Conservation (phyloP, 1,139 yeast species). For the Groenewaldozyma auringiensis region DNA sequence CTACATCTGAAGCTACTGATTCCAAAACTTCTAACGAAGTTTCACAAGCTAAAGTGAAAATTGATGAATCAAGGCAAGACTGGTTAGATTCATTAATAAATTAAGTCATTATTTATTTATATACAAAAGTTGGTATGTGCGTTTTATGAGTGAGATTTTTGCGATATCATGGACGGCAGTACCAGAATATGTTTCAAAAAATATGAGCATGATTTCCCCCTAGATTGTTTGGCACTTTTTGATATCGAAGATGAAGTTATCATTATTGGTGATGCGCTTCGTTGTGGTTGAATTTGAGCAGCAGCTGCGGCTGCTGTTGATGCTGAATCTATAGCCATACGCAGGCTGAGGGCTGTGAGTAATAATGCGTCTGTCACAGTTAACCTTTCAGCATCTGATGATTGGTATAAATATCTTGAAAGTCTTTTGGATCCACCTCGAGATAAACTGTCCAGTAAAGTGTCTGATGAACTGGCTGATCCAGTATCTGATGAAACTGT, state of each 20-base stretch:
- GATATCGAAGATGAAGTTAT: neutral
- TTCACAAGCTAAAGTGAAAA: slow-evolving; percentile 1
- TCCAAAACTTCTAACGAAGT: slow-evolving; percentile 1
- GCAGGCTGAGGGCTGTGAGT: slow-evolving; percentile 9
- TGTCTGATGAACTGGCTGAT: neutral
- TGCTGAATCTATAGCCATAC: slow-evolving; percentile 1
- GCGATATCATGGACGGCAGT: neutral
- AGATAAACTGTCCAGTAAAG: neutral
- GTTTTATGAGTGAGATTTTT: neutral
- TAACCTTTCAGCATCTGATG: neutral
- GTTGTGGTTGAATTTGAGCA: neutral
- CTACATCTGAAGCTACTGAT: neutral
- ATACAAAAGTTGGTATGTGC: neutral
- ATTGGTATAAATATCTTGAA: neutral
- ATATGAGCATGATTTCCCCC: neutral
- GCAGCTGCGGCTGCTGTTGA: neutral
- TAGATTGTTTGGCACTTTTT: neutral
- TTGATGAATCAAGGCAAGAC: slow-evolving; percentile 16
- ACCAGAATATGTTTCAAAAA: too few species aligned
- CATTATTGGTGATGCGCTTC: neutral
- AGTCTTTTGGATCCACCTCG: neutral
- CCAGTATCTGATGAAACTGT: neutral
- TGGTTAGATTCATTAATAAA: slow-evolving; percentile 22
- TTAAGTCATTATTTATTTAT: neutral
- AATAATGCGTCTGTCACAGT: slow-evolving; percentile 12